Base-by-base conservation (phyloP, 2,329 filamentous ascomycete genomes). In the Macrophomina tecta region DNA sequence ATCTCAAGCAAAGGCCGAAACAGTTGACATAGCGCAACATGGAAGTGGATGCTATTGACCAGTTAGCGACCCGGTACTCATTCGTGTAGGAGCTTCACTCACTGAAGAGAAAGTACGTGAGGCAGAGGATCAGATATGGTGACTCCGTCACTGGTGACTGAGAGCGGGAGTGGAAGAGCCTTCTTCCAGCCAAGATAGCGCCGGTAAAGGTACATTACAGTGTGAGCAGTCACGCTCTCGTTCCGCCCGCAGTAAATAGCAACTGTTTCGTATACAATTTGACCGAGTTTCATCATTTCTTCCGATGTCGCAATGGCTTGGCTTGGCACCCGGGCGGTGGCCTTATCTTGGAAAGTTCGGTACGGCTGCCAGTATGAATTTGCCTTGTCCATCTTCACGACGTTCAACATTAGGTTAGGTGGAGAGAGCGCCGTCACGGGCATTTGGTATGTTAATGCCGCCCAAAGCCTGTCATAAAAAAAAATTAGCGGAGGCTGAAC, bases 101-200 rank as follows among this genome's bases (percentile, higher is more conserved):
- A 75, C 73, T 75, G 72, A 5, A 75, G 68, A 48, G 67, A 72
- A 11, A 73, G 67, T 49, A 75, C 69, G 60, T 74, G 73, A 12
- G 74, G 73, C n/a, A 74, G 58, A 8, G 68, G 49, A 28, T 52
- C 46, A 55, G 42, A 42, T 9, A 34, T n/a, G 11, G 36, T 62
- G 45, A 61, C 65, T 45, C 63, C 65, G n/a, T 68, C 67, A 23
- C 68, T 55, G 1, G 67, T 58, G 16, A 69, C 45, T 8, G 34
- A 23, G 56, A 74, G 53, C 23, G 67, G 48, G 23, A 64, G n/a
- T 2, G 73, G 71, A 38, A 75, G 63, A 16, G 60, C 46, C 12
- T 68, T 45, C 61, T 70, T 71, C 73, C 73, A 75, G 16, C 64
- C 51, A 6, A 71, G 38, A 32, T 69, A 72, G n/a, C 67, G 68